Percentiles rank a stretch among this genome's conserved stretches.
Conservation (phyloP, 1,284 basidiomycete species). For the Tylopilus sp. region DNA sequence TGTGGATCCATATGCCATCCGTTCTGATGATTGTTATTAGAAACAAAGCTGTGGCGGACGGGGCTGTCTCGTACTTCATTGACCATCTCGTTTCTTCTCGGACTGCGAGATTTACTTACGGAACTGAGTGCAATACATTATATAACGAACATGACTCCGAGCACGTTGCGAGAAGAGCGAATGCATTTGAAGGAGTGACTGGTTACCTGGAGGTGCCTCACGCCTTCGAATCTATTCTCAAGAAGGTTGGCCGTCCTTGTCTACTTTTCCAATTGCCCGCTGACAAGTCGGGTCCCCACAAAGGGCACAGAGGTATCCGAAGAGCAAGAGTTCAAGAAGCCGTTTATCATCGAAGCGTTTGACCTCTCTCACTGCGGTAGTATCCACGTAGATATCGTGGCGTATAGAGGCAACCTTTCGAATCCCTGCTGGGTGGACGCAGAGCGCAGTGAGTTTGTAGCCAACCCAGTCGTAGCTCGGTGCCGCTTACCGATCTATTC, state of each 20-base stretch:
- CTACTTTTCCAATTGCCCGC: background rate
- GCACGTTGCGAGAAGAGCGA: slow-evolving; percentile 31
- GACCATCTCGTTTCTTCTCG: slow-evolving; percentile 46
- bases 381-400: slow-evolving; percentile 21
- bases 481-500: background rate
- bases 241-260: slow-evolving; percentile 22
- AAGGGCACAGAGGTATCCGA: slow-evolving; percentile 34
- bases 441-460: slow-evolving; percentile 16
- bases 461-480: background rate
- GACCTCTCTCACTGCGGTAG: slow-evolving; percentile 18
- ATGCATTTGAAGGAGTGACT: slow-evolving; percentile 11
- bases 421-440: slow-evolving; percentile 22
- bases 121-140: slow-evolving; percentile 26
- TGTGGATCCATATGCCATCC: background rate
- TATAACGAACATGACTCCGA: slow-evolving; percentile 36
- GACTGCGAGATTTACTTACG: slow-evolving; percentile 43
- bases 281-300: background rate
- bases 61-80: slow-evolving; percentile 48
- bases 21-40: slow-evolving; percentile 33
- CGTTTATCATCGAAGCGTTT: slow-evolving; percentile 27
- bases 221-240: slow-evolving; percentile 29
- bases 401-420: slow-evolving; percentile 22
- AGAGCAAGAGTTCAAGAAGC: slow-evolving; percentile 29
- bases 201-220: slow-evolving; percentile 23
- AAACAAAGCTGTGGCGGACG: slow-evolving; percentile 54